Percentiles rank a stretch among this genome's conserved stretches.
These are phyloP conservation scores for Ajuga reptans DNA, from an alignment of 305 asterid genomes.

Conservation along the genomic window DNA sequence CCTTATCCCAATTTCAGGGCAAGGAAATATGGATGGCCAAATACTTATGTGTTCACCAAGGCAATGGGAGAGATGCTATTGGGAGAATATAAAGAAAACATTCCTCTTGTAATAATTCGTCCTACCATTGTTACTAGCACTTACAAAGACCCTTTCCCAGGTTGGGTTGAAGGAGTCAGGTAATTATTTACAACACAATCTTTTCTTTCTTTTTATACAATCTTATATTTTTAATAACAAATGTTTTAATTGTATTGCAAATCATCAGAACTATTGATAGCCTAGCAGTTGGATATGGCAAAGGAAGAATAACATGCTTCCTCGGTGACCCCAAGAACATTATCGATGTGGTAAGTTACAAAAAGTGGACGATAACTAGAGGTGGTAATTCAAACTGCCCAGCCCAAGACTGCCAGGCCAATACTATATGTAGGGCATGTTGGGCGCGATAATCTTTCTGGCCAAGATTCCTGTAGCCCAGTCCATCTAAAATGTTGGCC, in stretches of 20 bases:
- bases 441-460: no score
- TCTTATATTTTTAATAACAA: no score
- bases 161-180: conserved; percentile 97
- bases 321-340: conserved; percentile 50
- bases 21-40: conserved; percentile 85
- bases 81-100: conserved; percentile 37
- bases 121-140: conserved; percentile 81
- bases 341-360: conserved; percentile 49
- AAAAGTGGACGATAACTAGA: no score
- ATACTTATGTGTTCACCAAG: conserved; percentile 75
- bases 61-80: conserved; percentile 83
- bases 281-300: conserved; percentile 68
- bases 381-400: no score
- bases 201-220: no score
- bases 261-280: conserved; percentile 70
- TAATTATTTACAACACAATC: conserved; percentile 21
- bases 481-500: no score
- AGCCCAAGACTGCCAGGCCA: no score
- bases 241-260: no score
- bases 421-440: no score
- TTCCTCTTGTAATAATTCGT: conserved; percentile 59
- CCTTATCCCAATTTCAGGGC: no score
- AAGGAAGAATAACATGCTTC: conserved; percentile 55
- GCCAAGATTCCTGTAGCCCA: no score
- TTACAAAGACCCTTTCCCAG: conserved; percentile 75